Conservation (phyloP, 805 yeast genomes). For the Lipomyces orientalis region DNA sequence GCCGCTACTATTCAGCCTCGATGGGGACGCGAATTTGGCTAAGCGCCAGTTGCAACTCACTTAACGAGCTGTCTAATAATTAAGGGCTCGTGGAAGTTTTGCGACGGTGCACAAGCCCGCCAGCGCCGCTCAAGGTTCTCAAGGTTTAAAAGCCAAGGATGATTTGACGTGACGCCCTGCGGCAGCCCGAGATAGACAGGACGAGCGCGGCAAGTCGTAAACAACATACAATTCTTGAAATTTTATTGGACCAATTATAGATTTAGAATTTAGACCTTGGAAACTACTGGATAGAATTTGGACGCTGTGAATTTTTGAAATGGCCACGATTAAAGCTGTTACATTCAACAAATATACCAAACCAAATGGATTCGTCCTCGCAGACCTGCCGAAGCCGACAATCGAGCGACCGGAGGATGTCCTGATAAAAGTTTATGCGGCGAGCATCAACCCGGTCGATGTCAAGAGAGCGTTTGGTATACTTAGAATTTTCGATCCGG, state of each 20-base stretch:
- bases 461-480: conserved; percentile 31
- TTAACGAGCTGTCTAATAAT: no score
- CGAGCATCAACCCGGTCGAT: conserved; percentile 37
- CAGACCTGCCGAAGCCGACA: conserved; percentile 28
- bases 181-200: no score
- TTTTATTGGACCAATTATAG: neutral
- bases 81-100: no score
- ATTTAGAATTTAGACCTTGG: neutral
- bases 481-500: conserved; percentile 18
- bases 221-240: neutral
- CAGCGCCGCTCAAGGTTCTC: no score
- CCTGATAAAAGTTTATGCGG: conserved; percentile 33
- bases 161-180: no score
- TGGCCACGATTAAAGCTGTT: conserved; percentile 19
- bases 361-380: conserved; percentile 20
- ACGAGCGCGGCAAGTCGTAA: no score
- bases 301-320: neutral
- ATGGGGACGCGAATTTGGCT: neutral
- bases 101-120: no score
- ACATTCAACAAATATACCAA: conserved; percentile 14
- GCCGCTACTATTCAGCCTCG: neutral
- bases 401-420: conserved; percentile 33
- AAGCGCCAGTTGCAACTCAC: no score
- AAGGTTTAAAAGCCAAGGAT: no score
- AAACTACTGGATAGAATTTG: no score